Percentiles rank a stretch among this genome's conserved stretches.
phyloP scores from a whole-genome alignment of 1,139 yeast genomes.

The Blastobotrys capitulatus region DNA sequence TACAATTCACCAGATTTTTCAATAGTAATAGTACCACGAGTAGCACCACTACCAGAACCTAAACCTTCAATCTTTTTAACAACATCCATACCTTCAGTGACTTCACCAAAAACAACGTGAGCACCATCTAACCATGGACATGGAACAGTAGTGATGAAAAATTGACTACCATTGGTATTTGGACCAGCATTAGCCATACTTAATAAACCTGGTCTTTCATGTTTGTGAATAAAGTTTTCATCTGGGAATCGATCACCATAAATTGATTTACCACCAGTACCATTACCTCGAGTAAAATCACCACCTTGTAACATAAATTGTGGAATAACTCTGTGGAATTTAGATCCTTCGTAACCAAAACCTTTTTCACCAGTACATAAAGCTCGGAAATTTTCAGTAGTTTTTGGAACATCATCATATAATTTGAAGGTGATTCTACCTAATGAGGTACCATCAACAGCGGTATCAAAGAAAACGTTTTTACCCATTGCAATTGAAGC shows the following conservation, averaged over 20 bases:
- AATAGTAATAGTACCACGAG: conserved; percentile 72
- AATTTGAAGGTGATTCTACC: conserved; percentile 81
- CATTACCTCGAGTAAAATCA: conserved; percentile 69
- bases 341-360: conserved; percentile 83
- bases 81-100: conserved; percentile 79
- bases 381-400: conserved; percentile 97
- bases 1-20: conserved; percentile 69
- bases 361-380: conserved; percentile 97
- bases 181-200: conserved; percentile 99
- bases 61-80: conserved; percentile 86
- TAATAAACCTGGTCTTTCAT: conserved; percentile 89
- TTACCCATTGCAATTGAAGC: conserved; percentile 30
- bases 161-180: conserved; percentile 99
- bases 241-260: conserved; percentile 95
- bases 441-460: conserved; percentile 55
- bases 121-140: conserved; percentile 97
- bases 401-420: conserved; percentile 95
- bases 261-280: conserved; percentile 98
- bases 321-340: conserved; percentile 98
- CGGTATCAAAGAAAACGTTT: conserved; percentile 70
- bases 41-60: conserved; percentile 82
- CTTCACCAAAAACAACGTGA: conserved; percentile 99
- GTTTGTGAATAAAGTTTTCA: conserved; percentile 85
- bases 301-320: conserved; percentile 99
- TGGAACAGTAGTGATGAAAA: conserved; percentile 95